Conservation (phyloP, 768 basidiomycete genomes). For the Clitopilus passeckerianus region DNA sequence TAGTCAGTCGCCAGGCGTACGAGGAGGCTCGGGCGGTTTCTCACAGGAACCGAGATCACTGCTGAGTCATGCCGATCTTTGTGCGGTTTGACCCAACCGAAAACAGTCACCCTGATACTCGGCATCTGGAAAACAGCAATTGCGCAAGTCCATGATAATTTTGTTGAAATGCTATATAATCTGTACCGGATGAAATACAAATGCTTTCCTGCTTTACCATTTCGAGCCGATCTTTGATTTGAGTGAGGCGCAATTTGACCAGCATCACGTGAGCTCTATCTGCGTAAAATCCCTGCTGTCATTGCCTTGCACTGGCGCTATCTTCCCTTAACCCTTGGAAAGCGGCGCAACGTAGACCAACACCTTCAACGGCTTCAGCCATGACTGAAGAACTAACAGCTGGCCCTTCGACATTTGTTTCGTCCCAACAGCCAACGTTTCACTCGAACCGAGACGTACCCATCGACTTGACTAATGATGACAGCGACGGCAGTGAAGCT, state of each 20-base stretch:
- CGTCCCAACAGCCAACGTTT: neutral
- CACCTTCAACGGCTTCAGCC: neutral
- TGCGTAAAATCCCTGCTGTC: constrained; percentile 1
- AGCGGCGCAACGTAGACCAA: neutral
- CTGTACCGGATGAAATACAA: neutral
- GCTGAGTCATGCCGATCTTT: neutral
- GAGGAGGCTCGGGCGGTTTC: neutral
- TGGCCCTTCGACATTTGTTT: neutral
- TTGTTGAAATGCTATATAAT: neutral
- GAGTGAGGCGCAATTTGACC: neutral
- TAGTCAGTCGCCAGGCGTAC: neutral
- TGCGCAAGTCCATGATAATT: neutral
- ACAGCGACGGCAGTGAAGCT: constrained; percentile 47
- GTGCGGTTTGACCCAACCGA: neutral
- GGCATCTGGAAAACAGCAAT: neutral
- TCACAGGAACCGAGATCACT: neutral
- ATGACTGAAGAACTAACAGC: neutral
- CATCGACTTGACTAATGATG: constrained; percentile 71
- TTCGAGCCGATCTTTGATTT: neutral
- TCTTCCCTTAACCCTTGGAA: neutral
- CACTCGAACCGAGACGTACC: constrained; percentile 24
- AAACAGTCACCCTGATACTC: neutral
- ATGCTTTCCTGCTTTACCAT: neutral
- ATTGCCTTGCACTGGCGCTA: neutral
- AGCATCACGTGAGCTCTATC: neutral